Conservation (phyloP, 75 land plant species). For the Cupressus sempervirens region DNA sequence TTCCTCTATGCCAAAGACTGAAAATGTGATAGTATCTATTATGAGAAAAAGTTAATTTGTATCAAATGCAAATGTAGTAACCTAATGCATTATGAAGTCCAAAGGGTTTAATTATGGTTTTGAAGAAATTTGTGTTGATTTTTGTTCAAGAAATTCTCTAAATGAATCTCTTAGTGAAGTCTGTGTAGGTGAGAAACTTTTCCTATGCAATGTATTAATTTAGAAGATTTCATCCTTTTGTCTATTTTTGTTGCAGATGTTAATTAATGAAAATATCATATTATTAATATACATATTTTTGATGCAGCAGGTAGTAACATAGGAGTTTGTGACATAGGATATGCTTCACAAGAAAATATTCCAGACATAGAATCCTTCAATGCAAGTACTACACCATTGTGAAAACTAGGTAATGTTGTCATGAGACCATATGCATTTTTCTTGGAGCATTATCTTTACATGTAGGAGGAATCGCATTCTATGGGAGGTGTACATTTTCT, state of each 20-base stretch:
- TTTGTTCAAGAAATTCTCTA: not conserved
- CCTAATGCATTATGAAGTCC: not conserved
- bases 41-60: not conserved
- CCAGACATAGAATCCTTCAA: not conserved
- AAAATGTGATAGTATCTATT: not conserved
- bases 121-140: not conserved
- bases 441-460: slow-evolving; percentile 79
- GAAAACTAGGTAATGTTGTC: slow-evolving; percentile 29
- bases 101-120: not conserved
- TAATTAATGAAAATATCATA: not conserved
- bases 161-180: not conserved
- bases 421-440: slow-evolving; percentile 74
- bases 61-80: not conserved
- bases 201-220: not conserved
- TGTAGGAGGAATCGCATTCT: slow-evolving; percentile 38
- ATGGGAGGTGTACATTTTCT: slow-evolving; percentile 70
- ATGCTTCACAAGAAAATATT: not conserved
- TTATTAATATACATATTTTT: not conserved
- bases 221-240: not conserved
- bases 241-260: not conserved
- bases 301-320: not conserved
- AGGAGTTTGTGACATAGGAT: not conserved
- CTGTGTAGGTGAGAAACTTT: not conserved
- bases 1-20: not conserved
- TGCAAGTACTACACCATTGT: not conserved